These are phyloP conservation scores for Dentipellis sp. DNA, from an alignment of 768 basidiomycete species.

Conservation along the genomic window DNA sequence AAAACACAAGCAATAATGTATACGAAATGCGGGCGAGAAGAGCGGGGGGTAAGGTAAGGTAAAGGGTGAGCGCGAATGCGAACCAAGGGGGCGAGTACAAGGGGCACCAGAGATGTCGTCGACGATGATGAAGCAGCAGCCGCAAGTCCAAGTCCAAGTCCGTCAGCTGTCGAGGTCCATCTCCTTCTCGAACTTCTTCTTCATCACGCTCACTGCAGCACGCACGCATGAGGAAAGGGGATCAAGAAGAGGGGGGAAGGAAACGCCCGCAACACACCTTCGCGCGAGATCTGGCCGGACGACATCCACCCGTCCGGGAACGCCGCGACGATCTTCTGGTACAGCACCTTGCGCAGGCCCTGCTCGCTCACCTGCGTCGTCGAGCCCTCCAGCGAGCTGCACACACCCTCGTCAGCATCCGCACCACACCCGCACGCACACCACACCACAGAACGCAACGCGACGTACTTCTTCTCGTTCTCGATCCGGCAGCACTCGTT, in stretches of 20 bases:
- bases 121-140: too few species aligned
- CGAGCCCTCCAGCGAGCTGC: constrained; percentile 49
- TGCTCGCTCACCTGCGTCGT: constrained; percentile 74
- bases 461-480: constrained; percentile 53
- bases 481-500: constrained; percentile 71
- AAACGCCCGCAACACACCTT: constrained; percentile 43
- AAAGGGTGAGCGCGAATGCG: too few species aligned
- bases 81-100: too few species aligned
- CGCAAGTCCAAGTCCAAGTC: too few species aligned
- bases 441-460: neutral
- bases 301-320: constrained; percentile 84
- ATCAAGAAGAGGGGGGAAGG: neutral
- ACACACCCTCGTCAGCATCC: neutral
- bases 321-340: constrained; percentile 78
- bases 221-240: too few species aligned
- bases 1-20: too few species aligned
- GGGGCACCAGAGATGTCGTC: too few species aligned
- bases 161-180: neutral
- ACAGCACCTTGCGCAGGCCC: constrained; percentile 67
- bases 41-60: too few species aligned
- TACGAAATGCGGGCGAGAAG: too few species aligned
- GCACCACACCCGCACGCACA: too few species aligned
- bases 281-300: constrained; percentile 78
- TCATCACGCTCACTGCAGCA: neutral
- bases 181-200: neutral